A percentile compares a stretch with the other conserved stretches of the same genome.
These are phyloP conservation scores for Coprinopsis strossmayeri DNA, from an alignment of 768 basidiomycete genomes.

Conservation along the genomic window DNA sequence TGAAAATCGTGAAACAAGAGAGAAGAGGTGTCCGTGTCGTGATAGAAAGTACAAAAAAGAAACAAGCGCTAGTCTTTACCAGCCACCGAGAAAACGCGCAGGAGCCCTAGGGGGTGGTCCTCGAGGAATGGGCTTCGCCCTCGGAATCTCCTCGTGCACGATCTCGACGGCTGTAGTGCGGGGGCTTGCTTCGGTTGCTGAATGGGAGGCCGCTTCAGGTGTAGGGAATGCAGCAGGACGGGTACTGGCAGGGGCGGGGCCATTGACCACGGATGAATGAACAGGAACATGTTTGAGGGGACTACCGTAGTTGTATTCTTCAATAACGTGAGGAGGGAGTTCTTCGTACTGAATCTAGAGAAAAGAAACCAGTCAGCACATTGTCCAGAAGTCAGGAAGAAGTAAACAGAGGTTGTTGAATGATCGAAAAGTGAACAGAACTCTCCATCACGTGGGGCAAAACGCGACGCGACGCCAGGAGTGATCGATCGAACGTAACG, in stretches of 20 bases:
- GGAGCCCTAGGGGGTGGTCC: constrained; percentile 44
- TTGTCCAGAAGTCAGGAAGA: constrained; percentile 11
- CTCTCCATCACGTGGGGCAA: constrained; percentile 34
- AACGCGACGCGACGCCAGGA: constrained; percentile 26
- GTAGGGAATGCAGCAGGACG: constrained; percentile 68
- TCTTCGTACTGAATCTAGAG: constrained; percentile 32
- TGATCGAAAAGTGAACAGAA: constrained; percentile 21
- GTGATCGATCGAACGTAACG: constrained; percentile 29
- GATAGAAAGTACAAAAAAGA: constrained; percentile 14
- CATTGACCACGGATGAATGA: constrained; percentile 51
- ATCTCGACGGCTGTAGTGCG: constrained; percentile 71
- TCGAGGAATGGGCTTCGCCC: constrained; percentile 33
- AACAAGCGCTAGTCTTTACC: constrained; percentile 31
- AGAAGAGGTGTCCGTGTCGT: not conserved
- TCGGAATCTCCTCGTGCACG: constrained; percentile 3
- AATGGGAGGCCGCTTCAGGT: constrained; percentile 55
- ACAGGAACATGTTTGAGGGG: constrained; percentile 65
- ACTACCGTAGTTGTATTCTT: constrained; percentile 44
- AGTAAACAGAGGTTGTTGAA: constrained; percentile 27
- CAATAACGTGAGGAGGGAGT: constrained; percentile 39
- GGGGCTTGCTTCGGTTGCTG: constrained; percentile 55
- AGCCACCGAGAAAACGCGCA: constrained; percentile 54
- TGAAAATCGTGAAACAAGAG: constrained; percentile 27
- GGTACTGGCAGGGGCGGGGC: constrained; percentile 74
- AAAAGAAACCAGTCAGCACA: constrained; percentile 26